A percentile compares a stretch with the other conserved stretches of the same genome.
Evolutionary conservation across 148 eudicot genomes (phyloP).

Genomic region (Persicaria maculosa): DNA sequence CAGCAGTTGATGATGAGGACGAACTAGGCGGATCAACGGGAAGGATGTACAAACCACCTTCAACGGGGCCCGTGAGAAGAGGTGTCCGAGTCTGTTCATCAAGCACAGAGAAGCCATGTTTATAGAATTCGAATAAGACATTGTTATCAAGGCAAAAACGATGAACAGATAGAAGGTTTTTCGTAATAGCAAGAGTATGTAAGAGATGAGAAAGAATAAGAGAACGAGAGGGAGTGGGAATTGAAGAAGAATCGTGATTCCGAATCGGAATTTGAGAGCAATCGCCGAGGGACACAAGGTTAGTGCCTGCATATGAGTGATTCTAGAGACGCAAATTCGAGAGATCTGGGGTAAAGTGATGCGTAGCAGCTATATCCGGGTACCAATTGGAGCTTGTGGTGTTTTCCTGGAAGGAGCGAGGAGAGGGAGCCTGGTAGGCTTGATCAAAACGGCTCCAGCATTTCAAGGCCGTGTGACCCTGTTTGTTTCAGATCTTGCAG

Average conservation of each 20-base stretch:
- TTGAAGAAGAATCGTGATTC: too few relatives aligned
- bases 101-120: not conserved
- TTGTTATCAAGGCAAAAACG: not conserved
- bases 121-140: not conserved
- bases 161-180: not conserved
- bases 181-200: too few relatives aligned
- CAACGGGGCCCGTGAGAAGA: not conserved
- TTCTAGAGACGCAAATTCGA: not conserved
- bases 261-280: not conserved
- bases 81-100: not conserved
- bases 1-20: not conserved
- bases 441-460: not conserved
- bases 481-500: not conserved
- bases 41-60: not conserved
- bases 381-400: not conserved
- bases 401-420: not conserved
- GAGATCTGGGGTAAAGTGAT: not conserved
- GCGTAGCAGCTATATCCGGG: not conserved
- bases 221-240: too few relatives aligned
- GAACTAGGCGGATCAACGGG: too few relatives aligned
- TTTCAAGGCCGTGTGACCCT: not conserved
- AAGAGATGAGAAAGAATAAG: too few relatives aligned
- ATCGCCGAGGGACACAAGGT: not conserved
- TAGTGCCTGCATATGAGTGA: not conserved
- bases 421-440: not conserved